Evolutionary conservation across 1,284 basidiomycete genomes (phyloP).

Genomic region (Rhodotorula sp.): DNA sequence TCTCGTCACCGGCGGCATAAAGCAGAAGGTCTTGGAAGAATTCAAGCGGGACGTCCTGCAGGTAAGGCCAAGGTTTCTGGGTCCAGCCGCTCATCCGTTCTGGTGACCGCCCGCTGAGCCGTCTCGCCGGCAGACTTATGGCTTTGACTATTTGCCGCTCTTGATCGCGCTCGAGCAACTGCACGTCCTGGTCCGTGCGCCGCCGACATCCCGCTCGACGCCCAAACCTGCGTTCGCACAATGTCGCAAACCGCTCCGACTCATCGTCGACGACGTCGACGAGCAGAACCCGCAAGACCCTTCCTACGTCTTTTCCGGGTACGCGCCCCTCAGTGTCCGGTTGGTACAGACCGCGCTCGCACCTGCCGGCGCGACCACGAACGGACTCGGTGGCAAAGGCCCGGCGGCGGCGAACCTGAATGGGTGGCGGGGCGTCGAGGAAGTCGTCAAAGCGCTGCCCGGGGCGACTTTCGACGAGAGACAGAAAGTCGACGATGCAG

Average conservation of each 20-base stretch:
- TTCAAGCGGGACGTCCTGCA: conserved; percentile 90
- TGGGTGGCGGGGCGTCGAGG: conserved; percentile 97
- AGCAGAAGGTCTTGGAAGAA: conserved; percentile 78
- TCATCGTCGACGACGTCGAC: conserved; percentile 84
- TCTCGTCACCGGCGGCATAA: conserved; percentile 79
- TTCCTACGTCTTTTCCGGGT: conserved; percentile 93
- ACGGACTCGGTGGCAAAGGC: conserved; percentile 22
- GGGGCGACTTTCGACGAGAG: conserved; percentile 81
- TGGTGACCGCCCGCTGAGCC: not conserved
- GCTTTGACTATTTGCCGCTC: conserved; percentile 82
- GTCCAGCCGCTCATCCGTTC: not conserved
- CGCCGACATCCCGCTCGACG: conserved; percentile 42
- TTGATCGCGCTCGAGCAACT: conserved; percentile 75
- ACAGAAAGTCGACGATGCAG: conserved; percentile 46
- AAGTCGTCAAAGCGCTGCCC: conserved; percentile 73
- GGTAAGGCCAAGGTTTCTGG: conserved; percentile 52
- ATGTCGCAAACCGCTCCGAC: conserved; percentile 78
- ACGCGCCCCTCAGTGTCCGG: conserved; percentile 87
- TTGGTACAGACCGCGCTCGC: conserved; percentile 86
- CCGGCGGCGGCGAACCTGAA: conserved; percentile 61
- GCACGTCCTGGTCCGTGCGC: conserved; percentile 57
- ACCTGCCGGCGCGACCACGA: conserved; percentile 53
- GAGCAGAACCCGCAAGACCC: conserved; percentile 77
- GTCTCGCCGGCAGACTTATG: conserved; percentile 67
- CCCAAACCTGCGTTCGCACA: conserved; percentile 60